phyloP scores from a whole-genome alignment of 176 grass and related monocot species.

The Bonia amplexicaulis region DNA sequence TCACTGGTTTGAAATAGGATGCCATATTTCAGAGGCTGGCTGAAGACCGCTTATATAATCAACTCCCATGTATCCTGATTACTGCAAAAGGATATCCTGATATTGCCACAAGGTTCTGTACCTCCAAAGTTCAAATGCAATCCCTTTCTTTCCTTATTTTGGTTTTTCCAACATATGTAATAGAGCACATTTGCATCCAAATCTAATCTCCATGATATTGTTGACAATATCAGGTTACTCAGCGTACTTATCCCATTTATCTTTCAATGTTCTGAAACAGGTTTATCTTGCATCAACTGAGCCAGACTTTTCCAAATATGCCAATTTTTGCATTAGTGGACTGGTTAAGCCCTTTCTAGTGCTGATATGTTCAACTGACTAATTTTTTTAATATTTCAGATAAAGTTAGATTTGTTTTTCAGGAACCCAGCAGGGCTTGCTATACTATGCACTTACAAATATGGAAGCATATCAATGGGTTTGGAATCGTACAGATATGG shows the following conservation, averaged over 20 bases:
- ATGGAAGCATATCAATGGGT: constrained; percentile 85
- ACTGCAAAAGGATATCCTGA: constrained; percentile 99
- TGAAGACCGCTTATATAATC: constrained; percentile 79
- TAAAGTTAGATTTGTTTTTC: constrained; percentile 25
- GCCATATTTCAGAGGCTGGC: constrained; percentile 96
- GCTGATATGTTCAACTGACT: constrained; percentile 2
- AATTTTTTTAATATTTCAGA: not conserved
- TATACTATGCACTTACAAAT: constrained; percentile 94
- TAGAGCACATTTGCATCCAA: not conserved
- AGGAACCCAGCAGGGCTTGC: constrained; percentile 97
- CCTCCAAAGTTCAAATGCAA: not conserved
- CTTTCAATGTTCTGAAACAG: constrained; percentile 36
- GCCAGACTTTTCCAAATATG: constrained; percentile 63
- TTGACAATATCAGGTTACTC: not conserved
- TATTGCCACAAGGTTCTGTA: constrained; percentile 77
- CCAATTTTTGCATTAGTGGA: constrained; percentile 81
- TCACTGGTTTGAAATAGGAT: constrained; percentile 51
- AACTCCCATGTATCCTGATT: constrained; percentile 79
- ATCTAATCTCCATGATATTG: not conserved
- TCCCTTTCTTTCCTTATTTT: not conserved
- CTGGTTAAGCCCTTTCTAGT: constrained; percentile 58
- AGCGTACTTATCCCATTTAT: not conserved
- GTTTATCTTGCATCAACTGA: constrained; percentile 75
- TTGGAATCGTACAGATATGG: constrained; percentile 96
- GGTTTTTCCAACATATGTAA: not conserved